Conservation (phyloP, 2,329 filamentous ascomycete genomes). For the Talaromyces sp. region DNA sequence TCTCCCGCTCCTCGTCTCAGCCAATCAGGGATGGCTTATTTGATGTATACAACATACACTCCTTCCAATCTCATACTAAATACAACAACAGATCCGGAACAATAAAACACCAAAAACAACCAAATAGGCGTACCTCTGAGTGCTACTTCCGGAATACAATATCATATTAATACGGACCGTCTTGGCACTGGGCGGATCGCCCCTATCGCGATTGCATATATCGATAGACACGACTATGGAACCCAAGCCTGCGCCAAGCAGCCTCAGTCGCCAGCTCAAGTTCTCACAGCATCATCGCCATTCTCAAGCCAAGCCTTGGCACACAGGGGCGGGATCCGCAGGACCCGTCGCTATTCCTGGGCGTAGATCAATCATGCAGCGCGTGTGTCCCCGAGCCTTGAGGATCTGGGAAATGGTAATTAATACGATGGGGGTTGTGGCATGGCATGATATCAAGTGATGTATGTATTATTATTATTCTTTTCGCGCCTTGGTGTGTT, state of each 20-base stretch:
- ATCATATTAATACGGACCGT: neutral
- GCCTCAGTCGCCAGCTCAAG: no score
- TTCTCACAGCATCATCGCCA: no score
- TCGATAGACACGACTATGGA: neutral
- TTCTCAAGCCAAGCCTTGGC: neutral
- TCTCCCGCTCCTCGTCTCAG: neutral
- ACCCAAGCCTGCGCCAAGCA: neutral
- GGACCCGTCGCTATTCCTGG: slow-evolving; percentile 9
- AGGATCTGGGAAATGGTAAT: neutral
- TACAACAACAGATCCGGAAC: no score
- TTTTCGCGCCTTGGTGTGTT: no score
- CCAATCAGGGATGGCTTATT: neutral
- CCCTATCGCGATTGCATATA: neutral
- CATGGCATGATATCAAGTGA: no score
- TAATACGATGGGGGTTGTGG: no score
- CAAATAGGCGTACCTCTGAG: no score
- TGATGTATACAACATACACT: no score
- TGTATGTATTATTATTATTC: no score
- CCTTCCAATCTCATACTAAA: no score
- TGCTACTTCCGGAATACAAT: neutral
- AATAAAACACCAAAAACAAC: no score
- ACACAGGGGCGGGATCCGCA: slow-evolving; percentile 3
- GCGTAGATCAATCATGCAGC: slow-evolving; percentile 6
- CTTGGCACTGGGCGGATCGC: neutral
- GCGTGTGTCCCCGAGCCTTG: neutral